Evolutionary conservation across 2,329 filamentous ascomycete species (phyloP).

Genomic region (Lasiodiplodia sp.): DNA sequence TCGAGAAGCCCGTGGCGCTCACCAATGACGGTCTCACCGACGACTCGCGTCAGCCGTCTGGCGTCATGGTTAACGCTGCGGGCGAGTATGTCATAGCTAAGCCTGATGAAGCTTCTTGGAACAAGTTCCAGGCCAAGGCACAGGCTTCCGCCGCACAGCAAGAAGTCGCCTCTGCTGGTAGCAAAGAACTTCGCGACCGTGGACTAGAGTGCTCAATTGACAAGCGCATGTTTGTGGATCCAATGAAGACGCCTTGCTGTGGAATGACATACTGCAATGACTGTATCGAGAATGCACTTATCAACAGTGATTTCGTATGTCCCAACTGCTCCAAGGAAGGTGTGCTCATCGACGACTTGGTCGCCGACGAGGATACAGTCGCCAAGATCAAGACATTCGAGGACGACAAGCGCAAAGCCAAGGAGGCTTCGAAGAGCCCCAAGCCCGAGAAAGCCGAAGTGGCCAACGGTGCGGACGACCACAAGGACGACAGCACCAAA

Average conservation of each 20-base stretch:
- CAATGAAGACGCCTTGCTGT: conserved; percentile 99
- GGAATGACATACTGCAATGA: conserved; percentile 98
- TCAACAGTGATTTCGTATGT: conserved; percentile 97
- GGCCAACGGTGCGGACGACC: conserved; percentile 32
- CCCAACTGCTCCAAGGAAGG: conserved; percentile 90
- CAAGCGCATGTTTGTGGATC: conserved; percentile 97
- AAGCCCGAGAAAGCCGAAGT: conserved; percentile 45
- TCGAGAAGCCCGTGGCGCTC: conserved; percentile 85
- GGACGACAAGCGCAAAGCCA: conserved; percentile 58
- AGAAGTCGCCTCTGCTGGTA: conserved; percentile 76
- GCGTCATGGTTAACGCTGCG: conserved; percentile 97
- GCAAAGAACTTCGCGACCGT: conserved; percentile 86
- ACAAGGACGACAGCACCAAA: not conserved
- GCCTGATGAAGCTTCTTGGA: conserved; percentile 95
- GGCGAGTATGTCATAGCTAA: conserved; percentile 97
- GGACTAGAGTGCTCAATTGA: conserved; percentile 95
- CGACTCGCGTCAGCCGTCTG: conserved; percentile 80
- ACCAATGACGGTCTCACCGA: conserved; percentile 77
- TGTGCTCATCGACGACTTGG: conserved; percentile 90
- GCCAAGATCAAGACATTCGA: conserved; percentile 80
- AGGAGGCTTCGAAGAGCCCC: conserved; percentile 50
- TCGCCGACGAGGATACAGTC: conserved; percentile 78
- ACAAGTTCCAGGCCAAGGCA: conserved; percentile 93
- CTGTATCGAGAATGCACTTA: conserved; percentile 98
- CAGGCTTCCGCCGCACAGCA: conserved; percentile 85